Conservation (phyloP, 78 protist genomes). For the Pigoraptor vietnamica region DNA sequence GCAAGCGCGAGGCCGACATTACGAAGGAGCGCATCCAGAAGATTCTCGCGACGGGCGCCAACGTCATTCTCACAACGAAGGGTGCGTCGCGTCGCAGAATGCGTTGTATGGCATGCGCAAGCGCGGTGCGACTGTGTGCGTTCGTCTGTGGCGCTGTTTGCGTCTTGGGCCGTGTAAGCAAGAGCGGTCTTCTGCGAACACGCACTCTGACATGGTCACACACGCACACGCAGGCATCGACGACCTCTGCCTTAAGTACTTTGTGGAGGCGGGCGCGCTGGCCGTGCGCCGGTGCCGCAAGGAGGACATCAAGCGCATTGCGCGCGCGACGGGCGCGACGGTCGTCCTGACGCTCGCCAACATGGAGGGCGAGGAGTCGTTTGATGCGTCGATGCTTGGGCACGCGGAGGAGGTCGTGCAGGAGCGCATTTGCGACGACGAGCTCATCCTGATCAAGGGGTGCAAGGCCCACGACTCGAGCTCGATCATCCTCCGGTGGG, state of each 20-base stretch:
- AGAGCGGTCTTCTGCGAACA: too few relatives aligned
- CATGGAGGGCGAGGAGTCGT: constrained; percentile 92
- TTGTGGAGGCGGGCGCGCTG: constrained; percentile 92
- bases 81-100: too few relatives aligned
- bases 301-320: constrained; percentile 92
- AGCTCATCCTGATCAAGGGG: constrained; percentile 58
- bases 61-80: constrained; percentile 96
- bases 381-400: constrained; percentile 81
- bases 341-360: constrained; percentile 76
- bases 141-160: neutral
- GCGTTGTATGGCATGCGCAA: too few relatives aligned
- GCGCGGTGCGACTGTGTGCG: too few relatives aligned
- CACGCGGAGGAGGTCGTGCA: constrained; percentile 58
- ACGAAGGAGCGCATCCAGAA: constrained; percentile 71
- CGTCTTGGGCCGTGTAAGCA: neutral
- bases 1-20: constrained; percentile 61
- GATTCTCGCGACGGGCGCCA: constrained; percentile 95
- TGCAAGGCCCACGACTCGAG: constrained; percentile 37
- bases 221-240: too few relatives aligned
- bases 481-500: constrained; percentile 91
- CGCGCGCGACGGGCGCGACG: constrained; percentile 87
- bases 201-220: too few relatives aligned
- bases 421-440: constrained; percentile 91
- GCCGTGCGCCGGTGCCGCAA: constrained; percentile 87
- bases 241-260: constrained; percentile 85